phyloP scores from a whole-genome alignment of 2,329 filamentous ascomycete species.

The Penicillium griseofulvum region DNA sequence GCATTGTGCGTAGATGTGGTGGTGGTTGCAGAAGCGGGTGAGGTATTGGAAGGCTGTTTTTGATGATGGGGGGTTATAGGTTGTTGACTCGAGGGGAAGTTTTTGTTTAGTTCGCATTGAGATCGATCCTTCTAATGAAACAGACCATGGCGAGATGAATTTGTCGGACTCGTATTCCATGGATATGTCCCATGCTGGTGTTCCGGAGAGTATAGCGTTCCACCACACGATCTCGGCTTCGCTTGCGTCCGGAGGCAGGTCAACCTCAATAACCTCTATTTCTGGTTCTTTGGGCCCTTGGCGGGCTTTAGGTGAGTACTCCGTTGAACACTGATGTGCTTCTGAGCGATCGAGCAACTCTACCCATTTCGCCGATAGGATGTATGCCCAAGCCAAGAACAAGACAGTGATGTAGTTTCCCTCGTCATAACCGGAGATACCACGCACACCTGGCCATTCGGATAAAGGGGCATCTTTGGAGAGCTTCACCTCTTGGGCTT shows the following conservation, averaged over 20 bases:
- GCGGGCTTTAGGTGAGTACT: background rate
- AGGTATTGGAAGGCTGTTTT: background rate
- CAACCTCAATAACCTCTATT: background rate
- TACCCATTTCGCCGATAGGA: conserved; percentile 24
- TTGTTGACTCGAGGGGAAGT: background rate
- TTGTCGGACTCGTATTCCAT: background rate
- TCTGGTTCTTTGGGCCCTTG: background rate
- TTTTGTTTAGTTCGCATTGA: background rate
- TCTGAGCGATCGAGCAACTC: conserved; percentile 20
- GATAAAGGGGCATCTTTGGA: conserved; percentile 10
- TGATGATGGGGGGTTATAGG: background rate
- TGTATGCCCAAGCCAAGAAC: conserved; percentile 27
- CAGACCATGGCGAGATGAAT: background rate
- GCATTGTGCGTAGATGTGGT: background rate
- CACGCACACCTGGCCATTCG: conserved; percentile 20
- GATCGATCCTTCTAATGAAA: background rate
- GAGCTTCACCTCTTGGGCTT: background rate
- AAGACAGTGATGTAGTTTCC: conserved; percentile 23
- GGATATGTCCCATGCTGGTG: background rate
- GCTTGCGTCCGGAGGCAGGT: background rate
- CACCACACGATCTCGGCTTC: background rate
- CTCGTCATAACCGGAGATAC: conserved; percentile 17
- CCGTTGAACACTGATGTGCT: conserved; percentile 14
- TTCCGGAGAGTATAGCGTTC: background rate
- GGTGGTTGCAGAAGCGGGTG: background rate